Conservation (phyloP, 75 land plant species). For the Pinus albicaulis region DNA sequence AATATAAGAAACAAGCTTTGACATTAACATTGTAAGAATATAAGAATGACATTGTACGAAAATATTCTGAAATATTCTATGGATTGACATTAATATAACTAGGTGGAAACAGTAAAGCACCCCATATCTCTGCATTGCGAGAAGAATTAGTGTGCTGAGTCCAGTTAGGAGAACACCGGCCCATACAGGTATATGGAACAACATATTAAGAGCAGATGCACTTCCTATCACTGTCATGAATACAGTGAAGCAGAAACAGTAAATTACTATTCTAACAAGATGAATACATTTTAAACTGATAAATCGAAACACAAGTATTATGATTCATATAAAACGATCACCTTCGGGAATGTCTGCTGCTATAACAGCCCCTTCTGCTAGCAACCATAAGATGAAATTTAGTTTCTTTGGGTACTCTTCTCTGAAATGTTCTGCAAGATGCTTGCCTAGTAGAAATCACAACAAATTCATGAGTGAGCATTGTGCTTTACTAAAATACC, state of each 20-base stretch:
- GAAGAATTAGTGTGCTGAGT: conserved; percentile 68
- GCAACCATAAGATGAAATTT: conserved; percentile 62
- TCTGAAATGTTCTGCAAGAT: conserved; percentile 81
- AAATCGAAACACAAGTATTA: neutral
- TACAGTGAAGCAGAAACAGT: neutral
- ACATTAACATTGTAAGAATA: too few species aligned
- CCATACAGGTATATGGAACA: conserved; percentile 88
- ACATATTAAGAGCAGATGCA: conserved; percentile 84
- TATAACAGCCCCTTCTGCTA: conserved; percentile 71
- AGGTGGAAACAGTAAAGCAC: conserved; percentile 10
- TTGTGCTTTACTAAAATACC: too few species aligned
- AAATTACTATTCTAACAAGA: neutral
- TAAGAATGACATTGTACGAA: too few species aligned
- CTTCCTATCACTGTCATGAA: conserved; percentile 67
- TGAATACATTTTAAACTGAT: neutral
- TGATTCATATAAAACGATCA: neutral
- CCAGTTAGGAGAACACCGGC: conserved; percentile 82
- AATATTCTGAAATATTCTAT: too few species aligned
- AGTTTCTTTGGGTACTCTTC: conserved; percentile 51
- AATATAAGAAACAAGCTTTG: too few species aligned
- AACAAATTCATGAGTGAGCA: too few species aligned
- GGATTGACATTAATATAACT: too few species aligned
- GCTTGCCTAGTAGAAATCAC: conserved; percentile 46
- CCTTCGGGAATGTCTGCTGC: conserved; percentile 93
- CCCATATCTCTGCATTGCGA: conserved; percentile 81